phyloP scores from a whole-genome alignment of 345 rosid genomes.

The Gossypium arboreum region DNA sequence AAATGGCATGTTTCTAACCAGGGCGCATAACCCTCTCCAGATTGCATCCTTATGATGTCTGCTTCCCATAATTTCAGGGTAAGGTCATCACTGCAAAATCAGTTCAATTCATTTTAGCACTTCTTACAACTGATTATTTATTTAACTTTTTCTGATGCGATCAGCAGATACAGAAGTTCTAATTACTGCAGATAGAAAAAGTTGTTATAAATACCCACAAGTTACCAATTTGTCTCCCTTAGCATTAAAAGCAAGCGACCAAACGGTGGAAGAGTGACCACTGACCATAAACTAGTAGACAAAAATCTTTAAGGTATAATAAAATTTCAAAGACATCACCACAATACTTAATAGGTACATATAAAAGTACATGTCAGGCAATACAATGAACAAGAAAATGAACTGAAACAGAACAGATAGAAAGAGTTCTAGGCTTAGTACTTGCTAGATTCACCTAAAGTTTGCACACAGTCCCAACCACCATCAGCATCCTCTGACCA shows the following conservation, averaged over 20 bases:
- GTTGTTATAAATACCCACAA: constrained; percentile 57
- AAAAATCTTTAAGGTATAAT: neutral
- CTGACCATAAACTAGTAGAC: constrained; percentile 31
- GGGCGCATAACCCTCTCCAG: constrained; percentile 63
- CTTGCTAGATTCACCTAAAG: constrained; percentile 72
- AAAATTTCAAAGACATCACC: constrained; percentile 11
- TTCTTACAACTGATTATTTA: neutral
- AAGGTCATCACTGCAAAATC: constrained; percentile 84
- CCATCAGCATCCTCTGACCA: constrained; percentile 83
- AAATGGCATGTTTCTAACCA: constrained; percentile 53
- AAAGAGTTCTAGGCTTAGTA: constrained; percentile 26
- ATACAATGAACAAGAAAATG: constrained; percentile 5
- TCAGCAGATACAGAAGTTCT: neutral
- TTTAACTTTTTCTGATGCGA: neutral
- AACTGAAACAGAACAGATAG: constrained; percentile 4
- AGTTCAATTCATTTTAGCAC: constrained; percentile 18
- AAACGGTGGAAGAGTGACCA: constrained; percentile 88
- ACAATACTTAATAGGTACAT: neutral
- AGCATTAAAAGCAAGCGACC: constrained; percentile 79
- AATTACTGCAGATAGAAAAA: neutral
- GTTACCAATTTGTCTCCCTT: constrained; percentile 86
- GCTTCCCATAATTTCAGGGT: constrained; percentile 81
- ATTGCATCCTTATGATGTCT: constrained; percentile 46
- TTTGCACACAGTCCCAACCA: constrained; percentile 77
- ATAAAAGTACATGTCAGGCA: neutral